phyloP scores from a whole-genome alignment of 1,284 basidiomycete species.

The Mycosarcoma mackinlayi region DNA sequence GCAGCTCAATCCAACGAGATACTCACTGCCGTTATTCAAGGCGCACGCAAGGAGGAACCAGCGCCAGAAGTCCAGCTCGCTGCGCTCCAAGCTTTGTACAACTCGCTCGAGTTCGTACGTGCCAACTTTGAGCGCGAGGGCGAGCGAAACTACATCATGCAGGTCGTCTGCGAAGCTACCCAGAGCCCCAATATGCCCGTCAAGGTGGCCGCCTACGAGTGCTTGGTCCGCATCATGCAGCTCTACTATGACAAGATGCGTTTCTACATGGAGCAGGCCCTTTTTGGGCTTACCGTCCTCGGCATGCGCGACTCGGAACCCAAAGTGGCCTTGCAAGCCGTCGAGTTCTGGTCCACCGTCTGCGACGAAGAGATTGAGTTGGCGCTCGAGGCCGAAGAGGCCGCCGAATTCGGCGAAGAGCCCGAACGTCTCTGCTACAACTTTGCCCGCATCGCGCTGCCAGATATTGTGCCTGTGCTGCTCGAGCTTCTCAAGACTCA shows the following conservation, averaged over 20 bases:
- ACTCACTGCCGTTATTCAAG: slow-evolving; percentile 96
- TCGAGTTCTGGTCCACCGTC: slow-evolving; percentile 99
- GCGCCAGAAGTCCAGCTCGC: slow-evolving; percentile 89
- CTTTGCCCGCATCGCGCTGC: slow-evolving; percentile 92
- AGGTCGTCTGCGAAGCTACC: slow-evolving; percentile 98
- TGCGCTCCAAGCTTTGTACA: slow-evolving; percentile 90
- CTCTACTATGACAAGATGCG: slow-evolving; percentile 99
- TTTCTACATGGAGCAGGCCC: slow-evolving; percentile 98
- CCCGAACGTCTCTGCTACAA: slow-evolving; percentile 87
- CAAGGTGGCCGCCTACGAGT: slow-evolving; percentile 77
- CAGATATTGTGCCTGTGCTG: slow-evolving; percentile 93
- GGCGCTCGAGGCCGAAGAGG: slow-evolving; percentile 92
- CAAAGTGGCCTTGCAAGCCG: slow-evolving; percentile 90
- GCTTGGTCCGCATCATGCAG: slow-evolving; percentile 95
- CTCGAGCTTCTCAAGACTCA: slow-evolving; percentile 89
- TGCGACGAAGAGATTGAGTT: slow-evolving; percentile 97
- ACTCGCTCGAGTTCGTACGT: slow-evolving; percentile 96
- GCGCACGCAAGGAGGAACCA: slow-evolving; percentile 94
- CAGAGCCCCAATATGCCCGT: slow-evolving; percentile 82
- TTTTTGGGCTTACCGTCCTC: slow-evolving; percentile 97
- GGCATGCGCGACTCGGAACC: slow-evolving; percentile 97
- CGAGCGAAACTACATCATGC: slow-evolving; percentile 99
- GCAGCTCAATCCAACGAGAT: slow-evolving; percentile 94
- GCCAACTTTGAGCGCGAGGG: slow-evolving; percentile 91
- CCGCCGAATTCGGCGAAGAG: slow-evolving; percentile 88